Conservation (phyloP, 139 green algal genomes). For the Microglena sp. region DNA sequence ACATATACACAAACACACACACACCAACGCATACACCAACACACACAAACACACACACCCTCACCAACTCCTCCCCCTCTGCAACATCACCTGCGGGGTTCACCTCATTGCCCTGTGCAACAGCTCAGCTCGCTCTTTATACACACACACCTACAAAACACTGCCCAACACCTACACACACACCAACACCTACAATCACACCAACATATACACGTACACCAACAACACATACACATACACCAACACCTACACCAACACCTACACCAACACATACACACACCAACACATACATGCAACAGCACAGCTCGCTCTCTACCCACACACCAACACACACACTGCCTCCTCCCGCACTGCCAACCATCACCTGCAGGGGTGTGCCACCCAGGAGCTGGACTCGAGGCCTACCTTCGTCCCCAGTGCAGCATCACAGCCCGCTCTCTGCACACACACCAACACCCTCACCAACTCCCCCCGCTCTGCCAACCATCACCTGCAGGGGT, state of each 20-base stretch:
- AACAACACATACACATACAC: neutral
- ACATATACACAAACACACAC: neutral
- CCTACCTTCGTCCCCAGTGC: constrained; percentile 28
- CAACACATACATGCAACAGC: neutral
- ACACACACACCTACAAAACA: neutral
- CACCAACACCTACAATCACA: neutral
- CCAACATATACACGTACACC: neutral
- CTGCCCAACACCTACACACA: neutral
- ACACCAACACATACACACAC: neutral
- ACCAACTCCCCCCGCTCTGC: neutral
- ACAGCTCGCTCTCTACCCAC: neutral
- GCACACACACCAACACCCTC: neutral
- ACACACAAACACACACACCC: neutral
- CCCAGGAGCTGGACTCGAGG: constrained; percentile 22
- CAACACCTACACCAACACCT: neutral
- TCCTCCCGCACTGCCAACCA: neutral
- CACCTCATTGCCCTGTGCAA: too few species aligned
- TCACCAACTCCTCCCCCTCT: neutral
- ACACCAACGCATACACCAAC: neutral
- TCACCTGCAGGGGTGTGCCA: constrained; percentile 21
- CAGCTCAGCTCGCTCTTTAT: neutral
- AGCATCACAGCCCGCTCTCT: constrained; percentile 30
- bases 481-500: too few species aligned
- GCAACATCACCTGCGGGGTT: too few species aligned
- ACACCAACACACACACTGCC: neutral